phyloP scores from a whole-genome alignment of 129 eudicot genomes.

The Centaurea solstitialis region DNA sequence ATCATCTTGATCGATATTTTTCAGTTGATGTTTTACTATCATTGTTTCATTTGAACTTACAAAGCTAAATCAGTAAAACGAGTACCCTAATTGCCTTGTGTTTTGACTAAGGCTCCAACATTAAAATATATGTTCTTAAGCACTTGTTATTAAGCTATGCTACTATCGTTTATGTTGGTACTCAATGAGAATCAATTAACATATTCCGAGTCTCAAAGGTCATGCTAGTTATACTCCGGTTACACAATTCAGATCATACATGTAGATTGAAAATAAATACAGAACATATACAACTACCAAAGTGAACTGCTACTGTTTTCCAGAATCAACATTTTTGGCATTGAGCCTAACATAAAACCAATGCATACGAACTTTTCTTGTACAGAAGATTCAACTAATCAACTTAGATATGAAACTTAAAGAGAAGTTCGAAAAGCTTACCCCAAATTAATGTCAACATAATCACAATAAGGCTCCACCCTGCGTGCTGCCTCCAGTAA shows the following conservation, averaged over 20 bases:
- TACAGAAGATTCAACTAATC: too few species aligned
- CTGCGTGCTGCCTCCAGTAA: constrained; percentile 80
- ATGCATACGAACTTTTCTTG: not conserved
- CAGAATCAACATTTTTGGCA: not conserved
- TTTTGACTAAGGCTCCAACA: not conserved
- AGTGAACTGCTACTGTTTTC: not conserved
- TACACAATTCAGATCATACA: not conserved
- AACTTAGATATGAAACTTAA: not conserved
- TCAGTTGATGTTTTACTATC: not conserved
- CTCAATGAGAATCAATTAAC: not conserved
- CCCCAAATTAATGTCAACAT: constrained; percentile 97
- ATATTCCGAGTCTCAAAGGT: not conserved
- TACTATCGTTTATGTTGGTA: not conserved
- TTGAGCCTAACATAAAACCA: not conserved
- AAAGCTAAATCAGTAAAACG: not conserved
- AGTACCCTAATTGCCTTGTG: not conserved
- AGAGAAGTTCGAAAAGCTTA: constrained; percentile 24
- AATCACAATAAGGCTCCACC: constrained; percentile 91
- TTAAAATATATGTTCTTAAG: not conserved
- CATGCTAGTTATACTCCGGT: not conserved
- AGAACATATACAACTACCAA: not conserved
- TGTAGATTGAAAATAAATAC: not conserved
- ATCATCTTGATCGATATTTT: not conserved
- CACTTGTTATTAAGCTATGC: not conserved
- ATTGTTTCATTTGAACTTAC: not conserved